Base-by-base conservation (phyloP, 2,329 filamentous ascomycete species). In the Neoascochyta sp. region DNA sequence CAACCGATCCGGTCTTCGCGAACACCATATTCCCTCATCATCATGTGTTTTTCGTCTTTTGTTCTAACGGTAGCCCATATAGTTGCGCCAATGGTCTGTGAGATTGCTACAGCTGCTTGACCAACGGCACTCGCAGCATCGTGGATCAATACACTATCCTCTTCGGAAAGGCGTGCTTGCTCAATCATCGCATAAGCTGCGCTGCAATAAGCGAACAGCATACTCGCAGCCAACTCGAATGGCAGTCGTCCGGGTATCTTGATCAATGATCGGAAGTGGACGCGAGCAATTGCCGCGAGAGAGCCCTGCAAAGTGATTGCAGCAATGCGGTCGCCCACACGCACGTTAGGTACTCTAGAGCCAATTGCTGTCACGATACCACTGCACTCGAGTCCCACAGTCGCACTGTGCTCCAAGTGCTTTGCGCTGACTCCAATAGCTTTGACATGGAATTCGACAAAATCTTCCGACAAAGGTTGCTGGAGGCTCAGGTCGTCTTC, bases 391-490 rank as follows among this genome's bases (percentile, higher is more conserved):
- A 41, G 33, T 7, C 41, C 41, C 2, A 45, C 2, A 4, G 7
- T 24, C 5, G 12, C 13, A 4, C 7, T 9, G 6, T 22, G 18
- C n/a, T 9, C 9, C 7, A 20, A n/a, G 17, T 28, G 25, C 4
- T 13, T 13, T 5, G 25, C 8, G 14, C 10, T 20, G 10, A 34
- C 2, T 5, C 31, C 31, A 6, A 50, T 27, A 1, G 53, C 47
- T 26, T 63, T 63, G 30, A 61, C 52, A 24, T 57, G 47, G 16
- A 66, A 45, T 17, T 64, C 61, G 8, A 65, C 47, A 2, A 58
- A 32, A 13, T 59, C 38, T 7, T 25, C 29, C 9, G 39, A 20
- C 2, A 49, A 25, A 7, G 29, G 15, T 7, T 27, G 7, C 9
- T 18, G 12, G 19, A 14, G 7, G 4, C 11, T 12, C 5, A 39